phyloP scores from a whole-genome alignment of 2,329 filamentous ascomycete species.

The Pestalotiopsis sp. region DNA sequence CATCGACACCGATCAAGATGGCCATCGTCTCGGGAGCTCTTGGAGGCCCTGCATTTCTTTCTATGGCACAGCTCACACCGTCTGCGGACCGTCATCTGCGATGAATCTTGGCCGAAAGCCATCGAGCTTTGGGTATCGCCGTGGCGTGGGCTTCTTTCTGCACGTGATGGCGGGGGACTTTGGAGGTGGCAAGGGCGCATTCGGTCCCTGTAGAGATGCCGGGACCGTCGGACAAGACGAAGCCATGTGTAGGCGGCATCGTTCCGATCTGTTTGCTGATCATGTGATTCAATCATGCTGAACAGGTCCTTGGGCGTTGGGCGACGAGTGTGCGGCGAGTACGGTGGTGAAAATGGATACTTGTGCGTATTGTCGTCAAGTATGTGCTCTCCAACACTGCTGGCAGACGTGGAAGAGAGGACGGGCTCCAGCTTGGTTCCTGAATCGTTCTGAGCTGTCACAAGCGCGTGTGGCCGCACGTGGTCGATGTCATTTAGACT shows the following conservation, averaged over 20 bases:
- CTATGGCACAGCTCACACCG: background rate
- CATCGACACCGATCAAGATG: background rate
- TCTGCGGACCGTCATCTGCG: background rate
- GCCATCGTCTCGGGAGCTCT: background rate
- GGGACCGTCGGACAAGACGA: conserved; percentile 1
- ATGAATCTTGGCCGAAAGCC: background rate
- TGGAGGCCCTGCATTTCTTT: background rate
- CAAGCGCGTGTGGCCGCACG: background rate
- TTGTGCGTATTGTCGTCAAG: background rate
- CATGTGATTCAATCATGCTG: background rate
- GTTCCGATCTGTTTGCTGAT: background rate
- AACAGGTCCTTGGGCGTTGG: background rate
- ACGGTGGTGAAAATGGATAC: conserved; percentile 1
- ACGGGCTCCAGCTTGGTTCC: background rate
- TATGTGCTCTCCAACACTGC: background rate
- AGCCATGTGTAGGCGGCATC: background rate
- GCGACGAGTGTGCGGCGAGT: background rate
- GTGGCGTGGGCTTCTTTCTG: background rate
- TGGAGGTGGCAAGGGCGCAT: background rate
- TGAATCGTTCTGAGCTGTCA: background rate
- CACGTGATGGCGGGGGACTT: background rate
- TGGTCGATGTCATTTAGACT: conserved; percentile 33
- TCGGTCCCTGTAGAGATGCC: background rate
- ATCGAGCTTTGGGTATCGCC: background rate
- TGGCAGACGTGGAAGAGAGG: background rate